Evolutionary conservation across 164 flowering plant species (phyloP), one percentile per base, ranked within the genome.

Genomic region (Aristolochia californica): DNA sequence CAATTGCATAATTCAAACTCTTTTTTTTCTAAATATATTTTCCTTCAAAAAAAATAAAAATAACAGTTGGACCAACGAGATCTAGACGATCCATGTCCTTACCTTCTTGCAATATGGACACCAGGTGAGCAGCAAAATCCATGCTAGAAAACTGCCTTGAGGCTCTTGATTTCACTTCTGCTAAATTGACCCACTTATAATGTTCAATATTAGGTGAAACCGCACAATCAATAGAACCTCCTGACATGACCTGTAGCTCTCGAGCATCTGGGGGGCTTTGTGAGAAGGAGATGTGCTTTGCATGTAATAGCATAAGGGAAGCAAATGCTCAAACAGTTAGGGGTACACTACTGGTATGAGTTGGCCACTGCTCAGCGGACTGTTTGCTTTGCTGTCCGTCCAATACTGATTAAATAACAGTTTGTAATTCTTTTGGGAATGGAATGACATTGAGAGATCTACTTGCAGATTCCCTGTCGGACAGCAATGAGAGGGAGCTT

Each of bases 41-140:
- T 7, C 50, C 22, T 47, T 22, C 22, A 43, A n/a, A n/a, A n/a
- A n/a, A n/a, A n/a, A n/a, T n/a, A n/a, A 56, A 40, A 45, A 23
- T 67, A 71, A 58, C 79, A 94, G 96, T 28, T 88, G 80, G 96
- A 87, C 27, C 72, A 58, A 70, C 67, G 96, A 72, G 95, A 88
- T 63, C 80, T 78, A 27, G 94, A 83, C 73, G 99, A 94, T 69
- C 91, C 90, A 52, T 72, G 84, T 65, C 63, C 77, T 40, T 94
- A 94, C 70, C 94, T 94, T 43, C 93, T 94, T 53, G 96, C 97
- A 13, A 90, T 90, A 70, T 94, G 99, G 99, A 82, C 96, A 64
- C 96, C 99, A 66, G 99, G 99, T 86, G 70, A 63, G 71, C n/a
- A 21, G 3, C 7, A 21, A 25, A 9, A 60, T 61, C 38, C 56